Evolutionary conservation across 257 asterid species (phyloP), one percentile per base, ranked within the genome.

Genomic region (Plantago major): DNA sequence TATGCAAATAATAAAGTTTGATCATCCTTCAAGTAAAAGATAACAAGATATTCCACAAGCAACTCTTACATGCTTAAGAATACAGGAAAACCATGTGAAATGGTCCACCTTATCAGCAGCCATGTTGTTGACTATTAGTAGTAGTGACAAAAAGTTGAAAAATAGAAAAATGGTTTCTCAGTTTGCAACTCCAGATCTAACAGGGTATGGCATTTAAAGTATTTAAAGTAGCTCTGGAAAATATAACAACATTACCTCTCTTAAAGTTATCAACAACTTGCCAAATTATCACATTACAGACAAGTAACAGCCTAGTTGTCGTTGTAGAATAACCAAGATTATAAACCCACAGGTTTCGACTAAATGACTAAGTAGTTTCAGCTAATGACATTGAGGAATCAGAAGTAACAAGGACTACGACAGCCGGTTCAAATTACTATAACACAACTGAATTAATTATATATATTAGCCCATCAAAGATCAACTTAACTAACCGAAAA

Each of bases 11-110:
- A 37, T 56, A 60, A 63, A 33, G 69, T 70, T 68, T 67, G 63
- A 50, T 37, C 72, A 69, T 64, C 53, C 73, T 76, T 74, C 67
- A 75, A 73, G 79, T 44, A 73, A 76, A 70, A 76, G 74, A 67
- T 63, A 70, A 43, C 60, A 60, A 61, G 63, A 49, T 30, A 47
- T 52, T 59, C 47, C n/a, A 49, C 48, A 47, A 48, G 58, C 18
- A 62, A 17, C 45, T 19, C 37, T 33, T 33, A 33, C 40, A 7
- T 33, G 40, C 40, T 33, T 33, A 33, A 33, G 40, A 33, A 33
- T 4, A 33, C 40, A 33, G 40, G 40, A 7, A 43, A 30, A 70
- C 59, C 74, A 71, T 50, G 69, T 66, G 74, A 66, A 55, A 58
- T 68, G 63, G 66, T 69, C 74, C 75, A 68, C 82, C 66, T 68